A percentile compares a stretch with the other conserved stretches of the same genome.
Conservation (phyloP, 148 eudicot genomes). For the Chenopodium berlandieri region DNA sequence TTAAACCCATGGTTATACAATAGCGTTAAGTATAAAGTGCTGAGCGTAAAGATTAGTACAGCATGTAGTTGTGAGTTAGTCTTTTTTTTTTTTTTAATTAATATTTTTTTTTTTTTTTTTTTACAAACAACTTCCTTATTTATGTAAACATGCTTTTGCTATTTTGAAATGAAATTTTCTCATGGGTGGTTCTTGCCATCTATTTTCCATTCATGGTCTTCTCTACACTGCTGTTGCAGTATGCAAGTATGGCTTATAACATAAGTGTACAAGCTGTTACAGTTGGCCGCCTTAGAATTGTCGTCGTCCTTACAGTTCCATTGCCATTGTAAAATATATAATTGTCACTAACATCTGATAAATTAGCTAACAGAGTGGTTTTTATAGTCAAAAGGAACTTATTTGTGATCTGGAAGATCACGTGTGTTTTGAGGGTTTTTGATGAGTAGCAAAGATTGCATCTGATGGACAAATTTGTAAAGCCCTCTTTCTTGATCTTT, state of each 20-base stretch:
- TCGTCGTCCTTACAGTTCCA: neutral
- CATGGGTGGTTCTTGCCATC: constrained; percentile 9
- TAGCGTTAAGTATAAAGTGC: constrained; percentile 22
- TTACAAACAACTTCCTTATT: constrained; percentile 22
- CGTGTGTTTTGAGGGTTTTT: neutral
- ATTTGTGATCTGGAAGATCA: neutral
- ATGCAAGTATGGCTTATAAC: neutral
- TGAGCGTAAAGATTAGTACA: constrained; percentile 37
- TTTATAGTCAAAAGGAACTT: neutral
- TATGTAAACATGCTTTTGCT: constrained; percentile 19
- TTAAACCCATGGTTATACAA: constrained; percentile 5
- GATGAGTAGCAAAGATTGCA: neutral
- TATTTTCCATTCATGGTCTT: neutral
- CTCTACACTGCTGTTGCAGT: neutral
- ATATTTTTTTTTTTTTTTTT: neutral
- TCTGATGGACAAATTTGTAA: neutral
- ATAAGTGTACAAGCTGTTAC: neutral
- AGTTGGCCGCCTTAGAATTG: neutral
- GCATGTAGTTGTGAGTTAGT: constrained; percentile 37
- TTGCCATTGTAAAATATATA: neutral
- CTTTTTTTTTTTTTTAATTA: neutral
- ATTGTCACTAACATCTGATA: neutral
- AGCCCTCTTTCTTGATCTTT: no score
- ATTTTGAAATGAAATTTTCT: constrained; percentile 27
- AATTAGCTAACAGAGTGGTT: neutral